Base-by-base conservation (phyloP, 2,329 filamentous ascomycete species). In the Epichloe glyceriae region DNA sequence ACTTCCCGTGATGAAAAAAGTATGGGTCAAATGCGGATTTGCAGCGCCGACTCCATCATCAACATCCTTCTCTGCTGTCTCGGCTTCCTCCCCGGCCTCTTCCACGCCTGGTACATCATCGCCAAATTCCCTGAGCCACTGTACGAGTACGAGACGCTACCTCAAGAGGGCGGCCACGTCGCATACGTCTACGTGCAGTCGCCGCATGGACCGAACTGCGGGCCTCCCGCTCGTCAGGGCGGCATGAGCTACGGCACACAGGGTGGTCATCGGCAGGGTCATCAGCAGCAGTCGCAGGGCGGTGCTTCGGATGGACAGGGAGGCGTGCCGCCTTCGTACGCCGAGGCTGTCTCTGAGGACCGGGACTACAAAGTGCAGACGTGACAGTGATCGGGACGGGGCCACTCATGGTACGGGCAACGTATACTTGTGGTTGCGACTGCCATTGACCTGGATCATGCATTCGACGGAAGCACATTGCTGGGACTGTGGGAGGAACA, bases 91-190 rank as follows among this genome's bases (percentile, higher is more conserved):
- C 91, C 91, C 19, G 91, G 91, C 54, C 84, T 97, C 47, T 73
- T 98, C 2, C 93, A 98, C 72, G 81, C 90, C 55, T 97, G 93
- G 91, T 98, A 97, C 76, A 95, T 97, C 69, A 96, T 98, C 69
- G 80, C 87, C 61, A 85, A 87, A 64, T 87, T 85, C 67, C 93
- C 93, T 52, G 91, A 96, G 54, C 58, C 78, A 40, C 75, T 83
- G 52, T 78, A 78, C 66, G 80, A 85, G 55, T 89, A 93, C 69
- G 79, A 87, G 58, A 70, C 73, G 47, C 66, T 86, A 40, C 69
- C 78, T 5, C 79, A 82, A 49, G 76, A 79, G 60, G 59, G 64
- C 60, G 73, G 76, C 58, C 76, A 74, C 54, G 81, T 91, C 50
- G 85, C 83, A 39, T 91, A 93, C 68, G 86, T 94, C 65, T 86